These are phyloP conservation scores for Malus fusca DNA, from an alignment of 306 rosid species.

Conservation along the genomic window DNA sequence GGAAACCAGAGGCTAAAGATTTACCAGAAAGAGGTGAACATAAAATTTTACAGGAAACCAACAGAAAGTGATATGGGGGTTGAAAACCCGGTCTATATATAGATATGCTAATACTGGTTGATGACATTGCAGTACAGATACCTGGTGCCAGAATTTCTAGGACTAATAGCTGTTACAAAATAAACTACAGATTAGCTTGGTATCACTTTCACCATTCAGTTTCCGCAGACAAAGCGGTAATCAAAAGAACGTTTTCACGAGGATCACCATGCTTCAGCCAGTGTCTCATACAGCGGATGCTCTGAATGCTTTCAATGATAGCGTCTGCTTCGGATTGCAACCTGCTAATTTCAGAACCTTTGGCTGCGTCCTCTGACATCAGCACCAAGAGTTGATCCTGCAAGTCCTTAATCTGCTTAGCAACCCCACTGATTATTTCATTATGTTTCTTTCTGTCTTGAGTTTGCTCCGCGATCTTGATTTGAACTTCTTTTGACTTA, in stretches of 20 bases:
- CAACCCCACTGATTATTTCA: neutral
- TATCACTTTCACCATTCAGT: neutral
- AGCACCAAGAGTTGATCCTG: neutral
- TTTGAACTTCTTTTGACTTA: neutral
- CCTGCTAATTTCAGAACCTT: neutral
- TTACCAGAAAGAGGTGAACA: neutral
- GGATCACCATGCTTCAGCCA: neutral
- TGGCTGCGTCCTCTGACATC: neutral
- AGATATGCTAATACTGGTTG: neutral
- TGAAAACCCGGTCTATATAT: neutral
- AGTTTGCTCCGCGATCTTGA: neutral
- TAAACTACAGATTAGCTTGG: neutral
- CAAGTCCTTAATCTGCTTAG: neutral
- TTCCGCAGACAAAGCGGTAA: neutral
- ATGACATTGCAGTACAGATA: neutral
- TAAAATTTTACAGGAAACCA: neutral
- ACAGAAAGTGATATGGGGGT: neutral
- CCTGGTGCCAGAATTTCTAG: neutral
- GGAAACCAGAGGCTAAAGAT: neutral
- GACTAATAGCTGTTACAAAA: neutral
- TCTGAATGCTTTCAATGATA: slow-evolving; percentile 1
- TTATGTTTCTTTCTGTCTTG: neutral
- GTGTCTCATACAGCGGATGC: neutral
- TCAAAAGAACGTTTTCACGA: too few species aligned
- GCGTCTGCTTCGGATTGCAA: neutral